These are phyloP conservation scores for Sonneratia alba DNA, from an alignment of 345 rosid species.

Conservation along the genomic window DNA sequence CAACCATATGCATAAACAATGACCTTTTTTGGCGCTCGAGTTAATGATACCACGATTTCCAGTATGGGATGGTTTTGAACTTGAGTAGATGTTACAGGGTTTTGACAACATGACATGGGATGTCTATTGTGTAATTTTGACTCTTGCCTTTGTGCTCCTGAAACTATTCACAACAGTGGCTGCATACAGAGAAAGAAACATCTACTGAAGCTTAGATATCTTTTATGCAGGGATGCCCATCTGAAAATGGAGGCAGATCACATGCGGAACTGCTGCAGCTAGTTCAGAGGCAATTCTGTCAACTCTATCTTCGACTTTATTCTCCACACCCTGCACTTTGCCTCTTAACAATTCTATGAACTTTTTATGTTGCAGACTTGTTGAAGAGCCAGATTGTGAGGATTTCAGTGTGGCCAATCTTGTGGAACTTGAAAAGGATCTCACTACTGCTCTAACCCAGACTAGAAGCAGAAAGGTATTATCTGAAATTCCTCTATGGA, in stretches of 20 bases:
- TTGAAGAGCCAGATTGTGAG: constrained; percentile 26
- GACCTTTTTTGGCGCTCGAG: not conserved
- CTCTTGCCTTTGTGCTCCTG: not conserved
- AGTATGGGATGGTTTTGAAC: not conserved
- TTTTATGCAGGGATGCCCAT: constrained; percentile 14
- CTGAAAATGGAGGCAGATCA: constrained; percentile 13
- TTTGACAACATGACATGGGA: not conserved
- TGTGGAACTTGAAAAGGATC: constrained; percentile 24
- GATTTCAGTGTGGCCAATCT: constrained; percentile 20
- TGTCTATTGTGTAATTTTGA: not conserved
- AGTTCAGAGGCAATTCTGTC: constrained; percentile 28
- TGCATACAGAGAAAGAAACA: not conserved
- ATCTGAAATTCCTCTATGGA: not conserved
- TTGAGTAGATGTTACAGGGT: not conserved
- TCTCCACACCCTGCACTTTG: not conserved
- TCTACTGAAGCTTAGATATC: not conserved
- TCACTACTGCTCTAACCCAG: constrained; percentile 15
- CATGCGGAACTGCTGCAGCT: constrained; percentile 20
- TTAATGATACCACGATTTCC: not conserved
- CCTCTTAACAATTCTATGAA: not conserved
- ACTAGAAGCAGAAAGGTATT: constrained; percentile 34
- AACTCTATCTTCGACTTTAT: not conserved
- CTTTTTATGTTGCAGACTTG: constrained; percentile 19
- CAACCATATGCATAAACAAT: not conserved
- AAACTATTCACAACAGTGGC: not conserved